Conservation (phyloP, 2,329 filamentous ascomycete species). For the Monosporascus sp. region DNA sequence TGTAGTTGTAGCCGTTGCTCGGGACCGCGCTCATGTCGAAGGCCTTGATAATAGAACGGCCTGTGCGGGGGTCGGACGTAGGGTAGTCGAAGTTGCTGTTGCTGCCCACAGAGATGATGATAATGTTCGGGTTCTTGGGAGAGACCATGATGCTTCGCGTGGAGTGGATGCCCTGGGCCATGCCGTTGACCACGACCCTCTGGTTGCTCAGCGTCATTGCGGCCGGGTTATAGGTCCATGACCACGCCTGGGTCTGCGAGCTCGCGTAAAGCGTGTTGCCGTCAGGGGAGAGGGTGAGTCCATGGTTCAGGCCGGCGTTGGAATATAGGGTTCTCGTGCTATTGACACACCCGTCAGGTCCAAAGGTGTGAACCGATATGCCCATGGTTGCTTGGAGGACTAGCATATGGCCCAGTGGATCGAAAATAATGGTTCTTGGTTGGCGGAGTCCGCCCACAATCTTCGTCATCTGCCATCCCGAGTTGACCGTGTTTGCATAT, state of each 20-base stretch:
- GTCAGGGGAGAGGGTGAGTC: conserved; percentile 33
- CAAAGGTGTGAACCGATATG: conserved; percentile 23
- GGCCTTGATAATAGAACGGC: conserved; percentile 52
- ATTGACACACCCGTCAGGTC: conserved; percentile 21
- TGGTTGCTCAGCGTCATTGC: conserved; percentile 33
- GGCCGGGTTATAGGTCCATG: conserved; percentile 50
- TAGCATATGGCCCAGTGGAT: conserved; percentile 22
- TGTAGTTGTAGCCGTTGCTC: conserved; percentile 31
- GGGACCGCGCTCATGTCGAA: conserved; percentile 21
- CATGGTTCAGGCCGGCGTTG: conserved; percentile 35
- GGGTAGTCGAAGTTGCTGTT: conserved; percentile 48
- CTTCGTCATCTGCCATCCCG: conserved; percentile 22
- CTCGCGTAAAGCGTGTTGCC: conserved; percentile 38
- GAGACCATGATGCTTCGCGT: conserved; percentile 53
- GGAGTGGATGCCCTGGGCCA: conserved; percentile 46
- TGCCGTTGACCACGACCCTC: conserved; percentile 45
- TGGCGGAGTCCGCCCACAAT: conserved; percentile 21
- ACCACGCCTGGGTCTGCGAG: conserved; percentile 41
- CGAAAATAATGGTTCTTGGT: conserved; percentile 22
- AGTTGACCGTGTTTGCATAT: conserved; percentile 19
- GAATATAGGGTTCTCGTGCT: conserved; percentile 18
- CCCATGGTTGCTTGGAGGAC: conserved; percentile 21
- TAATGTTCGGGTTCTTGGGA: conserved; percentile 39
- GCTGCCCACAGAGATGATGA: conserved; percentile 52
- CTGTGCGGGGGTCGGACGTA: conserved; percentile 39